Percentiles rank a stretch among this genome's conserved stretches.
These are phyloP conservation scores for Pseudogymnoascus sp. DNA, from an alignment of 2,329 filamentous ascomycete species.

Conservation along the genomic window DNA sequence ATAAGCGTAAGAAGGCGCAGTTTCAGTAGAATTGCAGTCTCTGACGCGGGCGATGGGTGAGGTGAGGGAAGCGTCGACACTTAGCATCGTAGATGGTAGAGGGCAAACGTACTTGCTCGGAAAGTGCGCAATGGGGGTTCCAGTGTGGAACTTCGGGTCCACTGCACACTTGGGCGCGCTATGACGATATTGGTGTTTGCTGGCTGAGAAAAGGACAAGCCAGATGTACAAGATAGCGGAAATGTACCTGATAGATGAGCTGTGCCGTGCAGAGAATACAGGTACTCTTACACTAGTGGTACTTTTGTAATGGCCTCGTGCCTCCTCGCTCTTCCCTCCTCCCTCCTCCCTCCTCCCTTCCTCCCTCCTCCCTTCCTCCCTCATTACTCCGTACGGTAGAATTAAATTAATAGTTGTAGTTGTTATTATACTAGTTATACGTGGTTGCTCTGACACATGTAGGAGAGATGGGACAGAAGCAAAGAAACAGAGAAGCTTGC, in stretches of 20 bases:
- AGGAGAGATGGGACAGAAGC: background rate
- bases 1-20: background rate
- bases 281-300: background rate
- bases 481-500: background rate
- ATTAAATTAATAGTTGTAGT: background rate
- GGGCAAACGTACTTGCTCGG: background rate
- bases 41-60: background rate
- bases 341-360: background rate
- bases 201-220: background rate
- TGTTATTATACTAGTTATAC: too few relatives aligned
- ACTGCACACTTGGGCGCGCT: background rate
- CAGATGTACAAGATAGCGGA: background rate
- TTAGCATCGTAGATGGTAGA: background rate
- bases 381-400: background rate
- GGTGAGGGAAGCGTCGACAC: background rate
- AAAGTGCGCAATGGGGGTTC: background rate
- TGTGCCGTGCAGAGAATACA: background rate
- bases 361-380: background rate
- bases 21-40: slow-evolving; percentile 7
- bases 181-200: slow-evolving; percentile 3
- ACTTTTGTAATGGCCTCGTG: background rate
- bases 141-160: background rate
- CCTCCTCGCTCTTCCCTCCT: background rate
- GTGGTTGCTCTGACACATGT: background rate
- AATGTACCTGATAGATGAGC: background rate